Evolutionary conservation across 2,329 filamentous ascomycete genomes (phyloP), one percentile per base, ranked within the genome.

Genomic region (Fusarium secorum): DNA sequence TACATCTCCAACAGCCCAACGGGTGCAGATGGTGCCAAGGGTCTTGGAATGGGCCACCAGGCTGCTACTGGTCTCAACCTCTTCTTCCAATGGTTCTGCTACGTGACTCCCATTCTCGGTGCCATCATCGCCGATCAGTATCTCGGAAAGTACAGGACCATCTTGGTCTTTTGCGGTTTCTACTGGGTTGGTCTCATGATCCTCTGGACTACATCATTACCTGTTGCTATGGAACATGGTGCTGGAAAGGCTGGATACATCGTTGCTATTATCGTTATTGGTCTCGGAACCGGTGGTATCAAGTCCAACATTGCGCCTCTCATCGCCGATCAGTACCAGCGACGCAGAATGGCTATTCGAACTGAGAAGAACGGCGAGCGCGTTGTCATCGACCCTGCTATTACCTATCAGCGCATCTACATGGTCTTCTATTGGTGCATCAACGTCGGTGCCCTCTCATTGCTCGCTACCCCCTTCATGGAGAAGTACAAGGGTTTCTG

Each of bases 351-450:
- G 82, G 83, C 82, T 28, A 76, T 89, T 52, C 83, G 81, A 74
- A 85, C 83, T 4, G 79, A 86, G 45, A 79, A 82, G 71, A 79
- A 71, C 11, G 87, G 87, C 41, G 85, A 89, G 79, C 83, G 85
- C 83, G 88, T 93, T 58, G 85, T 93, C 69, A 86, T 92, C 30
- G 90, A 93, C 72, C 90, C 90, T 0, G 84, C 86, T 41, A 83
- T 91, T 59, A 93, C 91, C 3, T 86, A 90, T 68, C 88, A 90
- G 75, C 85, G 89, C 51, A 89, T 93, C 67, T 93, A 91, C 83
- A 91, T 89, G 89, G 87, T 93, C 76, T 93, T 93, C 82, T 93
- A 93, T 80, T 85, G 86, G 78, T 91, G 88, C 80, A 93, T 93
- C 77, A 93, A 94, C 79, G 73, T 94, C 20, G 92, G 91, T n/a